Conservation (phyloP, 805 yeast genomes). For the Teunomyces gatunensis region DNA sequence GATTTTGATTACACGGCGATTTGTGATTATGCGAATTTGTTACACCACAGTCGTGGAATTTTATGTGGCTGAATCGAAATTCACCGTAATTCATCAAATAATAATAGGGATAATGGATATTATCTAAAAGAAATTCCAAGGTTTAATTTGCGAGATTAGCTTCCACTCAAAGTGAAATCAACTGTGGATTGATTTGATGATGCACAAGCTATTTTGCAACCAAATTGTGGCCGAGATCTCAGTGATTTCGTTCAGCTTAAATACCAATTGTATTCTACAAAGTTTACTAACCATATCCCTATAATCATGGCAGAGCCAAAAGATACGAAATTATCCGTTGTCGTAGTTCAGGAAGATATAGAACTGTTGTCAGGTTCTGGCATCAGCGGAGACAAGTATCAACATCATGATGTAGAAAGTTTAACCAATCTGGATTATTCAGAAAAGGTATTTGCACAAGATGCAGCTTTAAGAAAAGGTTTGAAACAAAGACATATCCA, state of each 20-base stretch:
- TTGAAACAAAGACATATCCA: slow-evolving; percentile 18
- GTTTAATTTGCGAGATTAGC: too few species aligned
- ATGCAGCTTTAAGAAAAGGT: neutral
- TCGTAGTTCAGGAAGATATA: neutral
- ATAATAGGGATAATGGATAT: too few species aligned
- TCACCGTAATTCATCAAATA: too few species aligned
- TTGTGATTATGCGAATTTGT: too few species aligned
- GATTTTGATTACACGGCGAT: too few species aligned
- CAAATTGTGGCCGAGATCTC: neutral
- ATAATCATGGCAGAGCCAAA: neutral
- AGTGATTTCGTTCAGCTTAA: neutral
- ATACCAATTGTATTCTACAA: neutral
- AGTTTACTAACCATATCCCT: neutral
- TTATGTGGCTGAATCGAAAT: too few species aligned
- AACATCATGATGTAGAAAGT: neutral
- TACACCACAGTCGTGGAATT: too few species aligned
- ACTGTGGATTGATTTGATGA: neutral
- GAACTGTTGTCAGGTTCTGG: neutral
- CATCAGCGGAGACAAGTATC: neutral
- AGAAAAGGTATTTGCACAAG: slow-evolving; percentile 1
- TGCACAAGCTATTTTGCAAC: neutral
- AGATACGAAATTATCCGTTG: neutral
- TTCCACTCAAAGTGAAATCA: neutral
- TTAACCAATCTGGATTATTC: slow-evolving; percentile 1
- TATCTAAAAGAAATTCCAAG: too few species aligned